Percentiles rank a stretch among this genome's conserved stretches.
phyloP scores from a whole-genome alignment of 2,329 filamentous ascomycete species.

The Hymenoscyphus scutula region DNA sequence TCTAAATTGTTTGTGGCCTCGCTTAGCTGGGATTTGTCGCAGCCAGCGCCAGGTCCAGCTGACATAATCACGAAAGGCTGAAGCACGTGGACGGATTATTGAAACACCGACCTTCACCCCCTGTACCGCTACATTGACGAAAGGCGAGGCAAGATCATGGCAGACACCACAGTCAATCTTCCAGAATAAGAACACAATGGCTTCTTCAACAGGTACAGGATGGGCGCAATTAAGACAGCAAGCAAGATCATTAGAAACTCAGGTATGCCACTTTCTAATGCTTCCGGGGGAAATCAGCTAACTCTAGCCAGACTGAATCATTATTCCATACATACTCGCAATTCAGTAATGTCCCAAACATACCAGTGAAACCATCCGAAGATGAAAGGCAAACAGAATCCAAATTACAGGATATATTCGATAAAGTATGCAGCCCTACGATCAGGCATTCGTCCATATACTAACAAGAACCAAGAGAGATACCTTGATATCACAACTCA shows the following conservation, averaged over 20 bases:
- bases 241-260: conserved; percentile 81
- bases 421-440: conserved; percentile 57
- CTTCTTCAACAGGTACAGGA: conserved; percentile 45
- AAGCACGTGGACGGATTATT: neutral
- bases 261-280: conserved; percentile 54
- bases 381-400: conserved; percentile 78
- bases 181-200: conserved; percentile 23
- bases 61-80: neutral
- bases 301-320: conserved; percentile 67
- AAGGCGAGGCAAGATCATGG: neutral
- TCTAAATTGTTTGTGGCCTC: conserved; percentile 6
- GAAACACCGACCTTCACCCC: neutral
- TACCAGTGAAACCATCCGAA: conserved; percentile 78
- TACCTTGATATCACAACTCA: conserved; percentile 74
- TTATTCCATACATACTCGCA: conserved; percentile 86
- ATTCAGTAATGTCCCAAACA: conserved; percentile 75
- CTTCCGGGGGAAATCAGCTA: conserved; percentile 15
- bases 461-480: conserved; percentile 63
- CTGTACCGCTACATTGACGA: conserved; percentile 9
- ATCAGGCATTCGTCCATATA: neutral
- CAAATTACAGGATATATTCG: conserved; percentile 79
- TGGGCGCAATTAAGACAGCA: conserved; percentile 96
- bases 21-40: neutral
- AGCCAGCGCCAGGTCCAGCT: neutral
- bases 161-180: neutral